phyloP scores from a whole-genome alignment of 805 yeast genomes.

The Myxozyma neotropica region DNA sequence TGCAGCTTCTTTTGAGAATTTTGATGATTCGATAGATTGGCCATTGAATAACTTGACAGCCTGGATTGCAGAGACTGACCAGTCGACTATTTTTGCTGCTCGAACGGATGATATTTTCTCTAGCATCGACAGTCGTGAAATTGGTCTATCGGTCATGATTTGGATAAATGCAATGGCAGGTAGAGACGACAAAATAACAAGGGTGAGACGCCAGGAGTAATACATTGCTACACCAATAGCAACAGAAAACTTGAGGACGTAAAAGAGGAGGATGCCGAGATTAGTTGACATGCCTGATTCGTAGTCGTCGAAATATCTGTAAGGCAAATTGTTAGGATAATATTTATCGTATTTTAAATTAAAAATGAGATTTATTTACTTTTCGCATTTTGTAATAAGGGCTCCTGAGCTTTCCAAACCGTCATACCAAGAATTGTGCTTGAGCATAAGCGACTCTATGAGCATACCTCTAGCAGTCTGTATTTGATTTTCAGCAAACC shows the following conservation, averaged over 20 bases:
- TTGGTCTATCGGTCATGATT: conserved; percentile 52
- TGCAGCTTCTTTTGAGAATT: conserved; percentile 45
- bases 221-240: conserved; percentile 62
- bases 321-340: not conserved
- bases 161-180: conserved; percentile 65
- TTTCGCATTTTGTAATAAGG: conserved; percentile 20
- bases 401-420: conserved; percentile 26
- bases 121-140: conserved; percentile 51
- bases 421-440: conserved; percentile 24
- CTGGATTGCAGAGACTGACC: conserved; percentile 64
- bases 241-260: conserved; percentile 3
- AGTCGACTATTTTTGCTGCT: conserved; percentile 65
- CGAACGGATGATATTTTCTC: conserved; percentile 62
- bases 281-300: conserved; percentile 22
- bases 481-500: conserved; percentile 28
- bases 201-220: conserved; percentile 82
- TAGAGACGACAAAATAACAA: conserved; percentile 70
- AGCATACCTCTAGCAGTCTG: conserved; percentile 17
- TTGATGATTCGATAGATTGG: conserved; percentile 54
- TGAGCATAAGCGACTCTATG: conserved; percentile 11
- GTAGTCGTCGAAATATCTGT: conserved; percentile 25
- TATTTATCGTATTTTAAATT: not conserved
- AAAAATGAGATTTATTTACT: conserved; percentile 16
- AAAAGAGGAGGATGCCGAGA: conserved; percentile 6
- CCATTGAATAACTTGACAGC: conserved; percentile 67